Percentiles rank a stretch among this genome's conserved stretches.
Conservation (phyloP, 1,284 basidiomycete species). For the Leccinum proximum region DNA sequence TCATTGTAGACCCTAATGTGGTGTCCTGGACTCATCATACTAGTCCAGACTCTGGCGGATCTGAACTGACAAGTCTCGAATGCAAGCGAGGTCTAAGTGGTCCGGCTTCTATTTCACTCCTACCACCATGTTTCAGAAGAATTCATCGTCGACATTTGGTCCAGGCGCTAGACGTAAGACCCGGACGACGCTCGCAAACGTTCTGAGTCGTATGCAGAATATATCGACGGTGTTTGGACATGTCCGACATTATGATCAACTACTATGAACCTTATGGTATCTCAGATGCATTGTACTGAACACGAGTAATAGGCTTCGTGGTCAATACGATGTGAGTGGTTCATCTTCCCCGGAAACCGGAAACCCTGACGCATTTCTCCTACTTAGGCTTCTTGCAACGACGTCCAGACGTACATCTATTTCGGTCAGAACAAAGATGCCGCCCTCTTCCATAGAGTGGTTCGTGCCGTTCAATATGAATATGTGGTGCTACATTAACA, state of each 20-base stretch:
- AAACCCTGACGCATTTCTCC: background rate
- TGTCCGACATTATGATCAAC: background rate
- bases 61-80: too few relatives aligned
- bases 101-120: too few relatives aligned
- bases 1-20: too few relatives aligned
- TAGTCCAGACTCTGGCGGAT: too few relatives aligned
- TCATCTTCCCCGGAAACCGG: background rate
- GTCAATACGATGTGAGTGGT: slow-evolving; percentile 3
- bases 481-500: background rate
- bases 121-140: too few relatives aligned
- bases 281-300: background rate
- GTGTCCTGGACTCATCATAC: too few relatives aligned
- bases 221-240: background rate
- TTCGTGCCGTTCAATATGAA: slow-evolving; percentile 3
- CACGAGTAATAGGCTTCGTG: slow-evolving; percentile 8
- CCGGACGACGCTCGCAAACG: too few relatives aligned
- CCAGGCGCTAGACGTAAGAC: too few relatives aligned
- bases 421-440: slow-evolving; percentile 3
- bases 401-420: slow-evolving; percentile 11
- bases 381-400: slow-evolving; percentile 11
- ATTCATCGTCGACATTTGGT: too few relatives aligned
- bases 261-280: background rate
- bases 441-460: slow-evolving; percentile 4
- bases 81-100: too few relatives aligned
- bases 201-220: background rate